Base-by-base conservation (phyloP, 176 grass and related monocot species). In the Juncus inflexus region DNA sequence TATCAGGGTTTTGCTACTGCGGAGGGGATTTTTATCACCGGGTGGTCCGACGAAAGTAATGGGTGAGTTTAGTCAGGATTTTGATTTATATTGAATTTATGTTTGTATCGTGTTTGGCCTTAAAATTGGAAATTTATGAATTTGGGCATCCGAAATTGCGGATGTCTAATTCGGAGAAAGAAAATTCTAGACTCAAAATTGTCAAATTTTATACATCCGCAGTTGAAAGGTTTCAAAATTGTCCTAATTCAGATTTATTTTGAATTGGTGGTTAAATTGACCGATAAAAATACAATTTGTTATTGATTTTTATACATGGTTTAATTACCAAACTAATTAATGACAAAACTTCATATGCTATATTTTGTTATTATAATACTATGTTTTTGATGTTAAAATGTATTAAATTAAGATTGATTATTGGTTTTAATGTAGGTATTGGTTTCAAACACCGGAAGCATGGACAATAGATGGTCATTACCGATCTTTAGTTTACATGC, bases 391-490 rank as follows among this genome's bases (percentile, higher is more conserved):
- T 45, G 7, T 45, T n/a, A n/a, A 45, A 45, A 4, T 45, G 42
- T 45, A 45, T 7, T 45, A 4, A n/a, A n/a, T n/a, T 45, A 3
- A 40, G 55, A 64, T 64, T 74, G 8, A 16, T 67, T 69, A 3
- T 4, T 62, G 0, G 12, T 75, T 12, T 69, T 38, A 42, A 64
- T 76, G 58, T 77, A 96, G 91, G 76, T 96, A 90, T 55, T 90
- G 87, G 91, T 96, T 96, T 43, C 91, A 96, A 74, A 96, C 91
- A 38, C 91, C 91, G 1, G 91, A 96, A 81, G 91, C 41, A 81
- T 90, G 91, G 91, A 96, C 87, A 9, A 52, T 76, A 12, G 87
- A 90, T 50, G 91, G 87, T 10, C 84, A 87, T 69, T 96, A 96
- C 65, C 85, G 91, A 7, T 96, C 91, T 3, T 59, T 96, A n/a